Evolutionary conservation across 1,284 basidiomycete genomes (phyloP), one percentile per base, ranked within the genome.

Genomic region (Inonotus obliquus): DNA sequence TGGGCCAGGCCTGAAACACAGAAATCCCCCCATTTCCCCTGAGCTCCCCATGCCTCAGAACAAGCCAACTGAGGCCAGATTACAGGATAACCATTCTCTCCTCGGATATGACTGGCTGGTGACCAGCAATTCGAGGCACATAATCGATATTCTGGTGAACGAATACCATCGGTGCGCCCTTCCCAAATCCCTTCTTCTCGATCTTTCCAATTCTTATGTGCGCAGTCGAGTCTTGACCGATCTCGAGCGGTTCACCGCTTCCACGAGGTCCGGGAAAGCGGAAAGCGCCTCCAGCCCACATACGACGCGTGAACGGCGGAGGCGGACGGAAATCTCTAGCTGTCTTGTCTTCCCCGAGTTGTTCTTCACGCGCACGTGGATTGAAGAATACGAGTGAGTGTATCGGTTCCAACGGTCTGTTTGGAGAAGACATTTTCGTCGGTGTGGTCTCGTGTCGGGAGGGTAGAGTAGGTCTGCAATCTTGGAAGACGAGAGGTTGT

Each of bases 211-310:
- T 78, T 23, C 73, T 80, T 48, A 82, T 79, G 1, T 71, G 70
- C 41, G 86, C 83, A 1, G 65, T 75, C 0, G 83, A 84, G 38
- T 70, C 77, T 44, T 79, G 75, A 11, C 88, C 90, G 25, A 91
- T 75, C 47, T 39, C n/a, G 21, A 59, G 32, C 6, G 11, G 54
- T 14, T 27, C 19, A 5, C 17, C 27, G 19, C 32, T 52, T 2
- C 32, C 51, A 6, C 29, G 27, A 17, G 25, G 17, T 32, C 32
- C 25, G 4, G 54, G 35, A 35, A 41, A 62, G 37, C 35, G 44
- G 44, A 93, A 86, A 62, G 75, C 80, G 0, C 92, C 91, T 21
- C 87, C 83, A 0, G 89, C 91, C 91, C 92, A 94, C 91, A 94
- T 94, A 21, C 92, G 78, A 49, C 88, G 79, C 23, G 81, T 81